Evolutionary conservation across 139 green algal species (phyloP).

Genomic region (Haematococcus lacustris): DNA sequence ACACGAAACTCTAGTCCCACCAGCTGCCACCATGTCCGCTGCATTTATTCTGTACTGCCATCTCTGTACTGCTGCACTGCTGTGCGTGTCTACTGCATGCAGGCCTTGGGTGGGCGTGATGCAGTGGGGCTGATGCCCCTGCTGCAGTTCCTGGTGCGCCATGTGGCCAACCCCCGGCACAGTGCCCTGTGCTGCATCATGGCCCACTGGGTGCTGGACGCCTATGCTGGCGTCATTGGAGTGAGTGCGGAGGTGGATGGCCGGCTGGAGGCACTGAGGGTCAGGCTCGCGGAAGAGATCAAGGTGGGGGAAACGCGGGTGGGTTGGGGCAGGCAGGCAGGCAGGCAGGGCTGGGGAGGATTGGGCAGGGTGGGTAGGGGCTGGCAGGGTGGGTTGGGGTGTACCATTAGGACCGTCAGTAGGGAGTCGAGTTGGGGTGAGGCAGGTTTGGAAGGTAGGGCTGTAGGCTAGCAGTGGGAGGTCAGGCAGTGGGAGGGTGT

Average conservation of each 20-base stretch:
- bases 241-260: constrained; percentile 32
- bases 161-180: constrained; percentile 59
- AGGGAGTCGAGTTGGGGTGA: no score
- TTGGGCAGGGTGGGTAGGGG: no score
- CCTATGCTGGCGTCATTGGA: constrained; percentile 44
- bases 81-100: not conserved
- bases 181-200: constrained; percentile 39
- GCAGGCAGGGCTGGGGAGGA: no score
- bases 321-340: no score
- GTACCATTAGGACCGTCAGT: no score
- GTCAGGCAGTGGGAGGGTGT: no score
- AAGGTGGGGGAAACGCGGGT: no score
- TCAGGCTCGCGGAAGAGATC: constrained; percentile 54
- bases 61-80: not conserved
- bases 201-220: constrained; percentile 58
- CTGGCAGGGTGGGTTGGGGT: no score
- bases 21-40: not conserved
- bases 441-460: no score
- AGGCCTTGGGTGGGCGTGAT: constrained; percentile 54
- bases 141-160: constrained; percentile 47
- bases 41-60: not conserved
- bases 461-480: no score
- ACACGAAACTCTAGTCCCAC: not conserved
- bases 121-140: constrained; percentile 48
- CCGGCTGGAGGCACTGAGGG: constrained; percentile 34